Percentiles rank a stretch among this genome's conserved stretches.
phyloP scores from a whole-genome alignment of 2,329 filamentous ascomycete genomes.

The Calonectria pauciramosa region DNA sequence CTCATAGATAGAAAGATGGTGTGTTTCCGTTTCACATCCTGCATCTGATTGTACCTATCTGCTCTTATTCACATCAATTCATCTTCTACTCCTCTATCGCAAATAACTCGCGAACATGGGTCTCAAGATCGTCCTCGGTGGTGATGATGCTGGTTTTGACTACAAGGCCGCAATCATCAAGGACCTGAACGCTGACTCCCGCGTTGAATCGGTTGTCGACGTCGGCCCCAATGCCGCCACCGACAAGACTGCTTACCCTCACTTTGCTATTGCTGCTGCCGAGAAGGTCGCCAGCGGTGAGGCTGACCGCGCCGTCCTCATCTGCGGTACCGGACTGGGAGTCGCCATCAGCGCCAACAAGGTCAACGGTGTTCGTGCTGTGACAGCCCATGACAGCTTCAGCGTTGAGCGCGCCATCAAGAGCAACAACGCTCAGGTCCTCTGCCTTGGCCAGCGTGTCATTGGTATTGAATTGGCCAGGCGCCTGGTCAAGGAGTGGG shows the following conservation, averaged over 20 bases:
- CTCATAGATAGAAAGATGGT: neutral
- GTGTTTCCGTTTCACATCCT: neutral
- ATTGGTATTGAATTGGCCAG: slow-evolving; percentile 85
- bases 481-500: slow-evolving; percentile 83
- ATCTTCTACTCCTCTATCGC: neutral
- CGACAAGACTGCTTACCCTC: slow-evolving; percentile 87
- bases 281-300: slow-evolving; percentile 71
- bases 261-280: slow-evolving; percentile 81
- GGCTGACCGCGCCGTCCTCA: slow-evolving; percentile 82
- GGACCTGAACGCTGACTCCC: slow-evolving; percentile 75
- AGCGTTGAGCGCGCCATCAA: slow-evolving; percentile 84
- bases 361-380: slow-evolving; percentile 83
- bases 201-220: slow-evolving; percentile 72
- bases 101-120: slow-evolving; percentile 19
- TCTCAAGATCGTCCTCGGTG: slow-evolving; percentile 23
- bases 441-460: slow-evolving; percentile 89
- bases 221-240: slow-evolving; percentile 75
- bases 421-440: slow-evolving; percentile 88
- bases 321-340: slow-evolving; percentile 88
- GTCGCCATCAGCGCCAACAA: slow-evolving; percentile 93
- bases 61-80: neutral
- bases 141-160: slow-evolving; percentile 75
- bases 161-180: slow-evolving; percentile 85
- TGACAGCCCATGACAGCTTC: slow-evolving; percentile 89
- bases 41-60: neutral